These are phyloP conservation scores for Apiotrichum siamense DNA, from an alignment of 1,284 basidiomycete species.

Conservation along the genomic window DNA sequence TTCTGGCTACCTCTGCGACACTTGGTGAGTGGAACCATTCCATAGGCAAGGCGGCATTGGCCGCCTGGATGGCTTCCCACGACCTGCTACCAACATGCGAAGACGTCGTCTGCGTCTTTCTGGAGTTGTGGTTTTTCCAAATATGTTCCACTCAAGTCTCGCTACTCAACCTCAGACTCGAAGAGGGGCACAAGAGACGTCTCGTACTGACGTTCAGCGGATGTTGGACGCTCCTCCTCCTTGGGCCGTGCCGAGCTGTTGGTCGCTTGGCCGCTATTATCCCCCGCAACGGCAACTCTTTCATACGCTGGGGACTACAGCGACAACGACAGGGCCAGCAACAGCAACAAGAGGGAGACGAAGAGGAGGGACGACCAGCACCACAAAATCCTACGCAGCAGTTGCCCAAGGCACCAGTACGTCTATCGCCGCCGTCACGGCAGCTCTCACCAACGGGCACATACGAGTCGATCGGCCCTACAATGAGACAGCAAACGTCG, in stretches of 20 bases:
- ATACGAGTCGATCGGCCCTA: background rate
- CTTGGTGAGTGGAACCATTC: background rate
- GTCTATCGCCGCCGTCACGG: background rate
- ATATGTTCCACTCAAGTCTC: too few relatives aligned
- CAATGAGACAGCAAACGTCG: background rate
- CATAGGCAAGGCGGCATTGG: too few relatives aligned
- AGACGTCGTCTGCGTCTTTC: too few relatives aligned
- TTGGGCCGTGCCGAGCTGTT: background rate
- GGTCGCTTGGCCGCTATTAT: background rate
- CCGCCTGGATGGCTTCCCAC: too few relatives aligned
- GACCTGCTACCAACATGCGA: too few relatives aligned
- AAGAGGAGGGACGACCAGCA: background rate
- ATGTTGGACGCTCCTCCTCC: background rate
- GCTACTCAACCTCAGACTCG: too few relatives aligned
- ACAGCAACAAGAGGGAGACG: background rate
- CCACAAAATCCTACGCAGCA: background rate
- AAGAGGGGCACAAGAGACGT: too few relatives aligned
- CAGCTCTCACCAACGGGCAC: background rate
- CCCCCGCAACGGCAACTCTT: background rate
- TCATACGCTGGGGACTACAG: background rate
- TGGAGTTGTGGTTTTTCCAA: too few relatives aligned
- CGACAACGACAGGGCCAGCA: background rate
- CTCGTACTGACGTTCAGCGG: background rate
- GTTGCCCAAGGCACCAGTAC: background rate
- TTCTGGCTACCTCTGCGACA: background rate